Evolutionary conservation across 306 rosid species (phyloP), one percentile per base, ranked within the genome.

Genomic region (Quercus parvula): DNA sequence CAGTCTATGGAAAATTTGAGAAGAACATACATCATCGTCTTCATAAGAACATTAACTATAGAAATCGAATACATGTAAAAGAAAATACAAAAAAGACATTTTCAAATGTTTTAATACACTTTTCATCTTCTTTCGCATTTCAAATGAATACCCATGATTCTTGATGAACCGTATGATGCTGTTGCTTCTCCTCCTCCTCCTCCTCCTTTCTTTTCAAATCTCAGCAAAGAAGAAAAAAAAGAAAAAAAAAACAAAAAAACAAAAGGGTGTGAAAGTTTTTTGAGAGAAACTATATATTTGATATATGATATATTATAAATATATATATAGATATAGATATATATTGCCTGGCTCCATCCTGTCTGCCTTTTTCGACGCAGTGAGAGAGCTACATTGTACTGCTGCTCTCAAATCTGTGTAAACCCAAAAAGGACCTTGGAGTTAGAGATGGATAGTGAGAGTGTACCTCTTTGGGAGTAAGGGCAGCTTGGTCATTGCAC

Each of bases 261-360:
- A 73, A 28, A 31, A n/a, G 51, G 51, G 89, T 75, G 78, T 80
- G 58, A 84, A 31, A 80, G 75, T 66, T 69, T 79, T 81, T 81
- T 80, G 85, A 66, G 19, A 78, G 81, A 83, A 72, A 22, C 67
- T 56, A 83, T 73, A 78, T 59, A 71, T 28, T 73, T 54, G 71
- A 71, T 66, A 61, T 84, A 55, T 78, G 72, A 68, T 67, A 67
- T 18, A 33, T 71, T 49, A 77, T 61, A 76, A 12, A 62, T 61
- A 1, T 13, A 1, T 13, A 74, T 58, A 76, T n/a, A 62, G 33
- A 1, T 13, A 74, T 58, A 24, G 24, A 24, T 24, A 76, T 71
- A 63, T 25, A 56, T 72, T 90, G 94, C 94, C 92, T 90, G 94
- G 94, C 94, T 88, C 88, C 86, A 77, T 80, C 87, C 92, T 90